Evolutionary conservation across 495 filamentous ascomycete species (phyloP), one percentile per base, ranked within the genome.

Genomic region (Penicillium cosmopolitanum): DNA sequence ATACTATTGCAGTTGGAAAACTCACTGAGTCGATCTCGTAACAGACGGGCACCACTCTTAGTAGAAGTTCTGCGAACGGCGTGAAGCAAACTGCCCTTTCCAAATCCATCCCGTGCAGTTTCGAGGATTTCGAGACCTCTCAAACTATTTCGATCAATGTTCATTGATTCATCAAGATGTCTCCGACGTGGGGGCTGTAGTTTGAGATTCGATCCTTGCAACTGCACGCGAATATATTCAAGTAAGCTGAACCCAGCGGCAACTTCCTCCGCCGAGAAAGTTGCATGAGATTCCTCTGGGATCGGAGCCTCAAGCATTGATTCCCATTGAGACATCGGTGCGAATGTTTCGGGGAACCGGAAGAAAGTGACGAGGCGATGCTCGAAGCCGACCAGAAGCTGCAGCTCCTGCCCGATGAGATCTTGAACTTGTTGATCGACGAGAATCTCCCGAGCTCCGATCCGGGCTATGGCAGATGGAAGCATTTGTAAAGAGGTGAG

Each of bases 131-230:
- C 95, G 15, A 99, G 78, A 1, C 91, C 90, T 51, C 90, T 83
- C 81, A 99, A 82, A 53, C 88, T 96, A 62, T 91, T 94, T 56
- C 89, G 91, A 73, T 99, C 96, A 61, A 99, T 95, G 28, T 71
- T 81, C 91, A 99, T 94, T 50, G 88, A 86, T 59, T 96, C 86
- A 57, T 89, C 78, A 40, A 81, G 74, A 48, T 89, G 85, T 53
- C 89, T 82, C 44, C 89, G 86, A 31, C 86, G 73, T 21, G 95
- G 96, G 18, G 92, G 89, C 65, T 94, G 92, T 38, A 99, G 82
- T 68, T 90, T 92, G 78, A 96, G 85, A 67, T 86, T 85, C n/a
- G 88, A 73, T 10, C 89, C 89, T 58, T 88, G 90, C 2, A 99
- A 77, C 46, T 89, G 84, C 54, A 86, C 84, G 23, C 84, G 80